Percentiles rank a stretch among this genome's conserved stretches.
These are phyloP conservation scores for Chrysoporthe austroafricana DNA, from an alignment of 2,329 filamentous ascomycete genomes.

Conservation along the genomic window DNA sequence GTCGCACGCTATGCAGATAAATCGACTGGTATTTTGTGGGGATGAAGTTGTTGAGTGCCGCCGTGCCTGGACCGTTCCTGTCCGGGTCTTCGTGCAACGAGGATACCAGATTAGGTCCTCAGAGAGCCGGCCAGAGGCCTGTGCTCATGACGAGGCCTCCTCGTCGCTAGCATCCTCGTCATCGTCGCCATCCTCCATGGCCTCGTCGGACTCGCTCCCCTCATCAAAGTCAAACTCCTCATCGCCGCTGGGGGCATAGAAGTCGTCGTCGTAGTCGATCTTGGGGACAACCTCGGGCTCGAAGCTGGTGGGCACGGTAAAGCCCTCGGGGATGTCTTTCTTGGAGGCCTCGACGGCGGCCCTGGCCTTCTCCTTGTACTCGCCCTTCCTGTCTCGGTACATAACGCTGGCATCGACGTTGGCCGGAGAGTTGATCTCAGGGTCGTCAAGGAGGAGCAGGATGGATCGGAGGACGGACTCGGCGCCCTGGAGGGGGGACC, in stretches of 20 bases:
- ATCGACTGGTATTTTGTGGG: conserved; percentile 5
- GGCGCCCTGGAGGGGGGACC: conserved; percentile 91
- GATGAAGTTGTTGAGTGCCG: neutral
- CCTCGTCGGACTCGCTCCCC: conserved; percentile 68
- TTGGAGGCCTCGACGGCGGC: conserved; percentile 75
- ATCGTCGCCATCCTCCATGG: conserved; percentile 65
- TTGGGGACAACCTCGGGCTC: conserved; percentile 64
- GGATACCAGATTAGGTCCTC: neutral
- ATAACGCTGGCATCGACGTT: conserved; percentile 92
- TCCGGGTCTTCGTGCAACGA: neutral
- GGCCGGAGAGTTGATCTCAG: conserved; percentile 89
- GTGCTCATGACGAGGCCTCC: neutral
- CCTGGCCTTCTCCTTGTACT: conserved; percentile 72
- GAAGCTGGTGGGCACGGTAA: conserved; percentile 79
- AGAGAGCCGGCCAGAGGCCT: neutral
- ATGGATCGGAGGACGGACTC: conserved; percentile 95
- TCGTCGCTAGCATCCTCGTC: conserved; percentile 43
- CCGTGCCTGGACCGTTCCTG: neutral
- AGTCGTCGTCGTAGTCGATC: conserved; percentile 71
- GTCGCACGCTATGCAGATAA: conserved; percentile 28
- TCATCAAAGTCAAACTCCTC: conserved; percentile 75
- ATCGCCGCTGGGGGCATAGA: conserved; percentile 81
- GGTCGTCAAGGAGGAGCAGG: conserved; percentile 87
- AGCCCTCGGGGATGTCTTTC: conserved; percentile 76
- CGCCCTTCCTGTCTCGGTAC: conserved; percentile 72